Conservation (phyloP, 306 rosid genomes). For the Medicago ruthenica region DNA sequence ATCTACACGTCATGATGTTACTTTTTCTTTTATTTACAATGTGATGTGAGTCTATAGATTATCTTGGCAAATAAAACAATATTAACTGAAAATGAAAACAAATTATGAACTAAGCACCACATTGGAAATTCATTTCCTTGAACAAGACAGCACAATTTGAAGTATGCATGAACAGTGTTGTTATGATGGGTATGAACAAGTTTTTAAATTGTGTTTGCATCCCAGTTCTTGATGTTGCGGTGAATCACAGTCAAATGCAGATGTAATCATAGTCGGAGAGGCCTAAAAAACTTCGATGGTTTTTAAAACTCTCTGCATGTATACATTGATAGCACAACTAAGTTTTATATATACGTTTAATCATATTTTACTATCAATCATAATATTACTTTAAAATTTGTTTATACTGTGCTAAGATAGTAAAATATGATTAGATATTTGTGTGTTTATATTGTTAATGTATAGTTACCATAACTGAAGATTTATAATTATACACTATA, state of each 20-base stretch:
- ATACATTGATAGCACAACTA: neutral
- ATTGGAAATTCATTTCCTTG: neutral
- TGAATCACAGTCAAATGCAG: neutral
- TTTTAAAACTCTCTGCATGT: neutral
- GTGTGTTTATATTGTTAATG: neutral
- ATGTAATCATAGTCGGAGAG: neutral
- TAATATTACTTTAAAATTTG: neutral
- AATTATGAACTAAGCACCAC: neutral
- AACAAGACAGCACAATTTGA: neutral
- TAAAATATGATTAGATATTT: neutral
- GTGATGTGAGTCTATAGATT: too few species aligned
- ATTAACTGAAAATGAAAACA: neutral
- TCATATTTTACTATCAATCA: conserved; percentile 4
- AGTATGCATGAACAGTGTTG: neutral
- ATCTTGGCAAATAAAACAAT: too few species aligned
- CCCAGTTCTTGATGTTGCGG: neutral
- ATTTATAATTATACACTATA: neutral
- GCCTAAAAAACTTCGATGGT: neutral
- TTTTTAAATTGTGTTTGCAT: neutral
- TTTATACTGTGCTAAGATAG: neutral
- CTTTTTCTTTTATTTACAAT: too few species aligned
- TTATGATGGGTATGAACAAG: neutral
- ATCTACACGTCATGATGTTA: too few species aligned
- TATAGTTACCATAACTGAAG: neutral
- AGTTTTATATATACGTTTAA: neutral